These are phyloP conservation scores for Mentha longifolia DNA, from an alignment of 257 asterid genomes.

Conservation along the genomic window DNA sequence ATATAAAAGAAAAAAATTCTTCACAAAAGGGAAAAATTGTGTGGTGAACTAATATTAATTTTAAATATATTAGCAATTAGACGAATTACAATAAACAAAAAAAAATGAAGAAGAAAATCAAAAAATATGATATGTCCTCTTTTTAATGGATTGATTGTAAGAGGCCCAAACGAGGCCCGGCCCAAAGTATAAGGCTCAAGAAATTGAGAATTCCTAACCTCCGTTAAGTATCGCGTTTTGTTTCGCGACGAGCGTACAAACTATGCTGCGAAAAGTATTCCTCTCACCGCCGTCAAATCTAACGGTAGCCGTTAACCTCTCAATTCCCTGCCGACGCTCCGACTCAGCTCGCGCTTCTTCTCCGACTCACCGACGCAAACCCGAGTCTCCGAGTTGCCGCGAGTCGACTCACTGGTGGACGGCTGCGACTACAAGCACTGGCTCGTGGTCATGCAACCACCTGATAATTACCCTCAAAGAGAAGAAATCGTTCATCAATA, in stretches of 20 bases:
- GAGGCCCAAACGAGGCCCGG: not conserved
- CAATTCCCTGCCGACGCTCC: conserved; percentile 28
- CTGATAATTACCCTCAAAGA: conserved; percentile 45
- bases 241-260: conserved; percentile 11
- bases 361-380: conserved; percentile 30
- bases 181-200: not conserved
- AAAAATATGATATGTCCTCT: not conserved
- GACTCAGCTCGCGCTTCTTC: conserved; percentile 30
- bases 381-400: conserved; percentile 38
- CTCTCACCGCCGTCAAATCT: not conserved
- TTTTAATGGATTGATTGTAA: not conserved
- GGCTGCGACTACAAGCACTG: conserved; percentile 56
- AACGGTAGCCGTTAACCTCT: conserved; percentile 26
- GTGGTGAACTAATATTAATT: too few species aligned
- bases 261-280: conserved; percentile 36
- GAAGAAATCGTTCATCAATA: conserved; percentile 41
- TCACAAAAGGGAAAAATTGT: too few species aligned
- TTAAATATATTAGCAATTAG: too few species aligned
- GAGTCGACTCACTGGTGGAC: conserved; percentile 38
- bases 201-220: not conserved
- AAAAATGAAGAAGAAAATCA: not conserved
- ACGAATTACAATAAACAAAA: too few species aligned
- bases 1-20: too few species aligned
- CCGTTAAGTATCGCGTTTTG: not conserved
- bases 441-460: conserved; percentile 52